Evolutionary conservation across 2,329 filamentous ascomycete species (phyloP).

Genomic region (Colletotrichum phormii): DNA sequence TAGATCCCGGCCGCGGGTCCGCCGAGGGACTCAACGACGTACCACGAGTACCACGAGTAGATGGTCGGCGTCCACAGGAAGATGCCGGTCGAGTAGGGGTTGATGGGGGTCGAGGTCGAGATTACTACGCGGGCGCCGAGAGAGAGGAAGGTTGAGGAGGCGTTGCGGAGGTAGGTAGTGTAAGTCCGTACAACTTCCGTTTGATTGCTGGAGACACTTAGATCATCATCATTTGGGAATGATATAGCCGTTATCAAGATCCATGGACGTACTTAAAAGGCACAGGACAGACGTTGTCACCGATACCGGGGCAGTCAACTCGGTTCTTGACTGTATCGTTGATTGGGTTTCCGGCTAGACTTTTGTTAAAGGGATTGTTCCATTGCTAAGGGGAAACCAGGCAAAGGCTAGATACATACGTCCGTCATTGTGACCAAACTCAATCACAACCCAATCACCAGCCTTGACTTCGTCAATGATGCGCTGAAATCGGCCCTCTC

Average conservation of each 20-base stretch:
- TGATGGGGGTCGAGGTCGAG: constrained; percentile 65
- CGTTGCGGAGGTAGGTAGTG: constrained; percentile 69
- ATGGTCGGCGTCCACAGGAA: constrained; percentile 61
- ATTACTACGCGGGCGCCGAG: constrained; percentile 73
- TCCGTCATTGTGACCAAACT: constrained; percentile 82
- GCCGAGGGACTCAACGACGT: constrained; percentile 41
- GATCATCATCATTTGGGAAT: background rate
- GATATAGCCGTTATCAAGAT: accelerated
- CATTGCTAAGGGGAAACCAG: accelerated
- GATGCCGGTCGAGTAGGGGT: constrained; percentile 68
- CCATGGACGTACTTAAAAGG: constrained; percentile 47
- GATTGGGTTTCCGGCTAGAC: constrained; percentile 12
- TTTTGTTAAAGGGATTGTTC: background rate
- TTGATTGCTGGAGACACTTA: constrained; percentile 5
- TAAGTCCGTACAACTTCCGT: constrained; percentile 70
- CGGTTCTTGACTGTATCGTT: constrained; percentile 69
- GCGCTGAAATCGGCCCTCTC: constrained; percentile 72
- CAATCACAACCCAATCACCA: constrained; percentile 76
- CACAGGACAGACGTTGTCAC: constrained; percentile 65
- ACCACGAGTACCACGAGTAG: constrained; percentile 64
- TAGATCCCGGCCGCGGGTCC: constrained; percentile 54
- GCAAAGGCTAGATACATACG: constrained; percentile 41
- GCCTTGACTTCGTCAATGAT: constrained; percentile 63
- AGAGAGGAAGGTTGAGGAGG: constrained; percentile 62
- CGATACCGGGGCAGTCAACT: constrained; percentile 67